Percentiles rank a stretch among this genome's conserved stretches.
phyloP scores from a whole-genome alignment of 1,139 yeast species.

The Nakaseomyces nivariensis region DNA sequence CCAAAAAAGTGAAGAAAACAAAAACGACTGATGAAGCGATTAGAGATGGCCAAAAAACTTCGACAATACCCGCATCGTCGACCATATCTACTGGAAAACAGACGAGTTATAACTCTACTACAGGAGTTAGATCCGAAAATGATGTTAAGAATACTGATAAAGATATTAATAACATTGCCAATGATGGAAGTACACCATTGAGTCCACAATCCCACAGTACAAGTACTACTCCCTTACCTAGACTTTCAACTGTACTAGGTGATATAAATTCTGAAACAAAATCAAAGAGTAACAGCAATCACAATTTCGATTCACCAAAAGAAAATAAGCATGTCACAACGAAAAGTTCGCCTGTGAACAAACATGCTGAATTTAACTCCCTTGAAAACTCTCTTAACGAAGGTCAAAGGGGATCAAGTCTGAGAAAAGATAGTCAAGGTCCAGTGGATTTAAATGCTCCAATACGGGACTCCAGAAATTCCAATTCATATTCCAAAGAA shows the following conservation, averaged over 20 bases:
- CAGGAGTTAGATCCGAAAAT: not conserved
- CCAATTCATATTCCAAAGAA: not conserved
- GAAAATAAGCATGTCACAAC: not conserved
- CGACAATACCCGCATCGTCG: not conserved
- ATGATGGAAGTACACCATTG: not conserved
- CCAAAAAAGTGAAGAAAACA: not conserved
- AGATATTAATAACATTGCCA: not conserved
- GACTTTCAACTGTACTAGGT: not conserved
- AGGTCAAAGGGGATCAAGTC: not conserved
- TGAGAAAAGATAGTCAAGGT: not conserved
- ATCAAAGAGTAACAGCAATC: not conserved
- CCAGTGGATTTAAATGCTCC: not conserved
- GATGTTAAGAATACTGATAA: not conserved
- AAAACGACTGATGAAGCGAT: not conserved
- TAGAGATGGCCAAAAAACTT: not conserved
- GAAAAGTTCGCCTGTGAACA: not conserved
- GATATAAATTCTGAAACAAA: not conserved
- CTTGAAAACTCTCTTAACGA: not conserved
- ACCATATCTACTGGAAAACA: not conserved
- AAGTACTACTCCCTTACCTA: not conserved
- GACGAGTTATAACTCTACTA: not conserved
- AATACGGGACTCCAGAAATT: not conserved
- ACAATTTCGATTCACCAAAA: not conserved
- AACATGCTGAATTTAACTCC: not conserved
- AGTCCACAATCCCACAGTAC: constrained; percentile 1